Evolutionary conservation across 116 monocot genomes (phyloP).

Genomic region (Cymodocea nodosa): DNA sequence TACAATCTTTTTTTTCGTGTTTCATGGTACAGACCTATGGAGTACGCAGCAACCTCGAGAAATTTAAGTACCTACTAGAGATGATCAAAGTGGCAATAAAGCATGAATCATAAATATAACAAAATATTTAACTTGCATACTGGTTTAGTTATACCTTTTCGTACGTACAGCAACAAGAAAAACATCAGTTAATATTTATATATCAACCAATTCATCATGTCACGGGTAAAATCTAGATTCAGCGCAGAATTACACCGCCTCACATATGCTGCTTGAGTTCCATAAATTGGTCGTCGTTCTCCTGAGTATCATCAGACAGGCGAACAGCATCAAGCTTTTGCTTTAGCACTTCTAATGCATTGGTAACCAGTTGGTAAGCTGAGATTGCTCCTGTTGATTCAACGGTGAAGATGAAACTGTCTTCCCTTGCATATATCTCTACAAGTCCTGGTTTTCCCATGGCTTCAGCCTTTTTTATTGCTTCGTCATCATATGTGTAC

Average conservation of each 20-base stretch:
- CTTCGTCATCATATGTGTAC: constrained; percentile 91
- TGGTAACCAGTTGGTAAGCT: constrained; percentile 69
- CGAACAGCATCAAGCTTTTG: constrained; percentile 95
- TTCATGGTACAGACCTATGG: too few species aligned
- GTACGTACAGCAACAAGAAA: too few species aligned
- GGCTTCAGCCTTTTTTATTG: constrained; percentile 89
- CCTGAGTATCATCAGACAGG: constrained; percentile 49
- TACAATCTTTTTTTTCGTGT: too few species aligned
- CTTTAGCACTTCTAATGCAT: constrained; percentile 59
- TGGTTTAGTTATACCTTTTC: too few species aligned
- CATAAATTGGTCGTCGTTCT: constrained; percentile 31
- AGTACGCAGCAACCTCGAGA: too few species aligned
- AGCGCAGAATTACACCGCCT: constrained; percentile 9
- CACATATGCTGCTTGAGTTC: constrained; percentile 51
- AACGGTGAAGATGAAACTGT: constrained; percentile 93
- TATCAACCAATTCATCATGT: too few species aligned
- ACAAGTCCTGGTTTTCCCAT: constrained; percentile 92
- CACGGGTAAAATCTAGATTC: neutral
- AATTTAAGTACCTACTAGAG: too few species aligned
- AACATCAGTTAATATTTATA: too few species aligned
- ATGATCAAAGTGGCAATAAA: too few species aligned
- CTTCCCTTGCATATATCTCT: constrained; percentile 73
- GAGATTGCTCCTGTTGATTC: constrained; percentile 84
- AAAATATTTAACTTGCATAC: too few species aligned
- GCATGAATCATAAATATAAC: too few species aligned